Evolutionary conservation across 345 rosid genomes (phyloP), one percentile per base, ranked within the genome.

Genomic region (Citrus medica): DNA sequence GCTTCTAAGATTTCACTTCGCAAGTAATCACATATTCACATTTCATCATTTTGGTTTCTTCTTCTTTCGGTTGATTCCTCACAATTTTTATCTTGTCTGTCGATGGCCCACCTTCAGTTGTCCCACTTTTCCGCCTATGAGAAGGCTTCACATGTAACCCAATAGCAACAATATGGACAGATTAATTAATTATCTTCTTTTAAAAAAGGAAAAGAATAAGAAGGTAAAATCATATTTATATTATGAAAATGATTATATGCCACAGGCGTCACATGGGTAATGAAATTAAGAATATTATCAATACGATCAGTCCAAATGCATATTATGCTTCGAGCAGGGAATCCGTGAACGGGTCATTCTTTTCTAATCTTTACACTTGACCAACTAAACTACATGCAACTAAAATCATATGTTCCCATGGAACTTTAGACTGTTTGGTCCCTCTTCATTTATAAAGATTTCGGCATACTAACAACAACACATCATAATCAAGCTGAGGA

Each of bases 1-100:
- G 28, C 80, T 62, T 75, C 79, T 32, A 63, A 68, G 77, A 74
- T 62, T 78, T 68, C 59, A 77, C 60, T 60, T 48, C 65, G 2
- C 6, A 59, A 62, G 37, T n/a, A 55, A 51, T 61, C 33, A 77
- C 77, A 46, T 76, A 30, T 71, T 46, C 9, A 53, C 73, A 74
- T 9, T 24, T 65, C 75, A 69, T 69, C 76, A 75, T 74, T 75
- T 74, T 66, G 51, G 55, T 51, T 40, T 25, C 14, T 70, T 13
- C 10, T 40, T 38, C 35, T 9, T 40, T 74, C 21, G 22, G 16
- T 60, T 73, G 56, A 60, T 60, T 74, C 42, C 56, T 62, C 75
- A 75, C 61, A 63, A 75, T 69, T 75, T 62, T 58, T 35, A 2
- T 42, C 14, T 56, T 48, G 22, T 4, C 58, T 46, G 73, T 70